Conservation (phyloP, 116 monocot genomes). For the Posidonia oceanica region DNA sequence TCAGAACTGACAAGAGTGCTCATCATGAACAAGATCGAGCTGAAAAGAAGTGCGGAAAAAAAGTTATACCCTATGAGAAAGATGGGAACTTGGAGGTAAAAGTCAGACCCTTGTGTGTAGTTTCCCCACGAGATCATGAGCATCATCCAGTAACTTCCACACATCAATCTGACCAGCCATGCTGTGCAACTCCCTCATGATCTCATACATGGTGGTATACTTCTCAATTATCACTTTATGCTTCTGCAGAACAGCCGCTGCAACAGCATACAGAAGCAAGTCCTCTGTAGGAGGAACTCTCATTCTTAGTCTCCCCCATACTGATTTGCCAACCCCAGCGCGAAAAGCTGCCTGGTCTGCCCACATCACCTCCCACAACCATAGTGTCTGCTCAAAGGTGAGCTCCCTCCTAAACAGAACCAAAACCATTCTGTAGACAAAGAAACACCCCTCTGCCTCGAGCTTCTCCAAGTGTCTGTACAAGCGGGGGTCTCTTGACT, state of each 20-base stretch:
- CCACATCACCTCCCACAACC: slow-evolving; percentile 22
- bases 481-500: slow-evolving; percentile 8
- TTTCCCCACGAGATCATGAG: slow-evolving; percentile 21
- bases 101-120: slow-evolving; percentile 9
- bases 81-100: background rate
- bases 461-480: slow-evolving; percentile 22
- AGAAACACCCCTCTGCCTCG: slow-evolving; percentile 14
- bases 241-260: slow-evolving; percentile 19
- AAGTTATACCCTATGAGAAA: background rate
- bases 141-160: slow-evolving; percentile 22
- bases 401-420: slow-evolving; percentile 19
- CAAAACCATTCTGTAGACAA: slow-evolving; percentile 21
- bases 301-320: slow-evolving; percentile 11
- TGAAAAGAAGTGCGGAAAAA: background rate
- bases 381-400: slow-evolving; percentile 18
- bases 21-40: too few species aligned
- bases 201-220: slow-evolving; percentile 16
- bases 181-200: slow-evolving; percentile 18
- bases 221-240: slow-evolving; percentile 20
- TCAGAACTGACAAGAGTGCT: too few species aligned
- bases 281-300: slow-evolving; percentile 20
- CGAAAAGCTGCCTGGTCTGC: slow-evolving; percentile 21
- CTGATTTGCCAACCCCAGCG: slow-evolving; percentile 9
- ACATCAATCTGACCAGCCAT: slow-evolving; percentile 22
- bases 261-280: slow-evolving; percentile 23